These are phyloP conservation scores for Microcyclospora tardicrescens DNA, from an alignment of 2,329 filamentous ascomycete species.

Conservation along the genomic window DNA sequence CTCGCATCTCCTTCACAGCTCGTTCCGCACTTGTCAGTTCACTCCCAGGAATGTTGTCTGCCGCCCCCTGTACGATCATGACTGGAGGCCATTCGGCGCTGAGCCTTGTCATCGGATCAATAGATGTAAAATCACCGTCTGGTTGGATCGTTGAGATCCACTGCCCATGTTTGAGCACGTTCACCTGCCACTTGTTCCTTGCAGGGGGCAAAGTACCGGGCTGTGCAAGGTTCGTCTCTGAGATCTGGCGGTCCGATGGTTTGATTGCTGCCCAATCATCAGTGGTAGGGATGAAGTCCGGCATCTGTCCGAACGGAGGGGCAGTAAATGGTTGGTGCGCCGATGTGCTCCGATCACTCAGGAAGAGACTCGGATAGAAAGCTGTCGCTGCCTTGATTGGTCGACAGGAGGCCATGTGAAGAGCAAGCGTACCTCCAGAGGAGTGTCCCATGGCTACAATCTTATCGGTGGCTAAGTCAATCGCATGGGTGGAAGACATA, in stretches of 20 bases:
- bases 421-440: slow-evolving; percentile 25
- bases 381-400: slow-evolving; percentile 10
- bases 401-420: slow-evolving; percentile 31
- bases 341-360: slow-evolving; percentile 4
- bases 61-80: slow-evolving; percentile 11
- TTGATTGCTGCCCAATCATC: slow-evolving; percentile 9
- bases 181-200: slow-evolving; percentile 10
- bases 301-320: slow-evolving; percentile 9
- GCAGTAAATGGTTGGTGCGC: slow-evolving; percentile 6
- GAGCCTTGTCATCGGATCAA: slow-evolving; percentile 11
- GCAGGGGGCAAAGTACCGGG: slow-evolving; percentile 8
- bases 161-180: slow-evolving; percentile 9
- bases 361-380: slow-evolving; percentile 10
- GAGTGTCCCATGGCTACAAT: slow-evolving; percentile 28
- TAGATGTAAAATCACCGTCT: slow-evolving; percentile 6
- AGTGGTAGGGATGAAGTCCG: slow-evolving; percentile 7
- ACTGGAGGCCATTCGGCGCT: slow-evolving; percentile 8
- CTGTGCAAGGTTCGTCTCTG: slow-evolving; percentile 3
- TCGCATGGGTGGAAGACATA: slow-evolving; percentile 3
- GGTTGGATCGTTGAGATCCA: slow-evolving; percentile 9
- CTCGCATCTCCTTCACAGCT: slow-evolving; percentile 7
- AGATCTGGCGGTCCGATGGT: slow-evolving; percentile 6
- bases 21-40: slow-evolving; percentile 6
- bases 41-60: slow-evolving; percentile 9
- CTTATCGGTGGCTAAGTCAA: slow-evolving; percentile 19